Evolutionary conservation across 768 basidiomycete species (phyloP), one percentile per base, ranked within the genome.

Genomic region (Agrocybe pediades): DNA sequence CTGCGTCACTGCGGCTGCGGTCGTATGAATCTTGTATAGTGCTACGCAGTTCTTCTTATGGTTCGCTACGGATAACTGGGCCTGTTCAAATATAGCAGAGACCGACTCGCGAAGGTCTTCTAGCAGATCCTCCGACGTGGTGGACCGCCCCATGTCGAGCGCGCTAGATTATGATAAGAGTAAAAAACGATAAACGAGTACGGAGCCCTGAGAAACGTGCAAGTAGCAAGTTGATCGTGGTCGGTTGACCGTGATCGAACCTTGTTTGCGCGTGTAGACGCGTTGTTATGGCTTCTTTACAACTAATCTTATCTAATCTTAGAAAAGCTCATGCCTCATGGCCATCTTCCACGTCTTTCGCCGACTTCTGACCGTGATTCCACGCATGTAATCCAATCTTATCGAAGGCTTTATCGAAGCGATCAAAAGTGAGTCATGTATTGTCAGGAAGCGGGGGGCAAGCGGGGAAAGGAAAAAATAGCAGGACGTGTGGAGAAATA

Each of bases 21-120:
- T 81, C 13, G 74, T 58, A 62, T 96, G 93, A 26, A 96, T 70
- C 67, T 96, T 95, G 75, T 91, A 82, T 1, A 98, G 79, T 0
- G 87, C 86, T 41, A 95, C 88, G 49, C 88, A 81, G 70, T 97
- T 97, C 77, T 98, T 98, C 62, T 90, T 89, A 71, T 98, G 96
- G 68, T 92, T 94, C 3, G 94, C 91, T 20, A 85, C 66, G 0
- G 90, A 87, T 17, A 69, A 70, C 65, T 97, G 95, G 0, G 81
- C 87, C 69, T 97, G 92, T 41, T 89, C 86, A 53, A 96, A 95
- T 17, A 80, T 72, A 11, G 61, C 60, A 1, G 75, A 68, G 16
- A 81, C 55, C 6, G 65, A 65, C 30, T 72, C 74, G 39, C 68
- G 62, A 0, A 81, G 56, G 6, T 63, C 62, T 2, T 73, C 70